phyloP scores from a whole-genome alignment of 75 land plant genomes.

The Sequoia sempervirens region DNA sequence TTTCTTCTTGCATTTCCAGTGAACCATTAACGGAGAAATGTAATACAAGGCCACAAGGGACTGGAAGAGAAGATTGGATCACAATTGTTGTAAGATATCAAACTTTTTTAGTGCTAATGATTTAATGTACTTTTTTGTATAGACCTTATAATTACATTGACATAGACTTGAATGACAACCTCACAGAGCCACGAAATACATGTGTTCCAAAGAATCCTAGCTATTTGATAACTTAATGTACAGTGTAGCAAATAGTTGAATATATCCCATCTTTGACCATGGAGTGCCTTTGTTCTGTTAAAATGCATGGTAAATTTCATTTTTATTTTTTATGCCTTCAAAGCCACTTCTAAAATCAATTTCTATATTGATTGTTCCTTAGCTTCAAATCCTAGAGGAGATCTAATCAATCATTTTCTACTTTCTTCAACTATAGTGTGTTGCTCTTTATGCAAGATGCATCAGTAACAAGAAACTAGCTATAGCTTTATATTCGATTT shows the following conservation, averaged over 20 bases:
- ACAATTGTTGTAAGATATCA: conserved; percentile 60
- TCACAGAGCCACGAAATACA: not conserved
- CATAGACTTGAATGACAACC: not conserved
- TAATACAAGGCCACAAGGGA: conserved; percentile 51
- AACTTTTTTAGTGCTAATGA: not conserved
- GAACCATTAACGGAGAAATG: conserved; percentile 70
- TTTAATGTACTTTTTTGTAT: not conserved
- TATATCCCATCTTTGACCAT: not conserved
- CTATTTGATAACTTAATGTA: not conserved
- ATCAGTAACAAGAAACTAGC: not conserved
- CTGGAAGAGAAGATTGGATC: conserved; percentile 72
- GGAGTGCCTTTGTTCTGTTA: not conserved
- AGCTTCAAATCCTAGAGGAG: not conserved
- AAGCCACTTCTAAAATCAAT: not conserved
- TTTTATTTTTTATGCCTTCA: not conserved
- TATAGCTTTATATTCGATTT: not conserved
- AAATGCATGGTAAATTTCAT: not conserved
- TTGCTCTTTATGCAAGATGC: not conserved
- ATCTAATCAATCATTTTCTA: not conserved
- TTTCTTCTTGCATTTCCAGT: conserved; percentile 34
- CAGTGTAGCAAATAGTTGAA: not conserved
- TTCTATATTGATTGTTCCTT: not conserved
- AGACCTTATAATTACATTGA: not conserved
- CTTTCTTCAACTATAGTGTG: not conserved
- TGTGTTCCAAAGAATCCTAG: not conserved